Evolutionary conservation across 1,284 basidiomycete genomes (phyloP), one percentile per base, ranked within the genome.

Genomic region (Ceratobasidium sp.): DNA sequence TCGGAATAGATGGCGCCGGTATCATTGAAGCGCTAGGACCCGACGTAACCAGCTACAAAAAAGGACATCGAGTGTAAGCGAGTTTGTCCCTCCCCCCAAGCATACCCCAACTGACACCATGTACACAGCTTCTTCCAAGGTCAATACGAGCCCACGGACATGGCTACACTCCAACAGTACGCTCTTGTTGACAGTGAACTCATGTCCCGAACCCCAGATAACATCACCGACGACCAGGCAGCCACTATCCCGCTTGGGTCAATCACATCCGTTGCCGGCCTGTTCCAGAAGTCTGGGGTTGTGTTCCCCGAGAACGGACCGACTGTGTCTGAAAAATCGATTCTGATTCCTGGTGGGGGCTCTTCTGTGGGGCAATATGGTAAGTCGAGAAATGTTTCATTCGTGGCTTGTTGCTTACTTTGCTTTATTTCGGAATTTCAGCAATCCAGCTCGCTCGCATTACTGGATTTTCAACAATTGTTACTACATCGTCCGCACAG

Each of bases 401-500:
- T 41, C 33, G 24, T n/a, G 24, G 15, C 17, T 31, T 31, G 24
- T 19, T 24, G 14, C 53, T 6, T 56, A n/a, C n/a, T n/a, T 19
- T 17, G 6, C n/a, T 29, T 22, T 71, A 51, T n/a, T n/a, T n/a
- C 24, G 8, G 14, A 44, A 22, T n/a, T 63, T 17, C 57, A 73
- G 22, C 63, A 19, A 77, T 79, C 45, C 78, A 79, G 57, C 54
- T 77, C 9, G 78, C 78, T 5, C 65, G 67, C 17, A 67, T 78
- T 27, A 76, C 78, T 41, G 78, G 78, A 7, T 78, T 79, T 50
- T 76, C 65, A 22, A 79, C 87, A 84, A 47, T 82, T 31, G 77
- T 79, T 41, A 74, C 78, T 33, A 79, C 87, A 1, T 84, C 89
- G 1, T 89, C 87, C 6, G 78, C 79, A 17, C 84, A 83, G 75